Conservation (phyloP, 2,329 filamentous ascomycete genomes). For the Pseudopyricularia cyperi region DNA sequence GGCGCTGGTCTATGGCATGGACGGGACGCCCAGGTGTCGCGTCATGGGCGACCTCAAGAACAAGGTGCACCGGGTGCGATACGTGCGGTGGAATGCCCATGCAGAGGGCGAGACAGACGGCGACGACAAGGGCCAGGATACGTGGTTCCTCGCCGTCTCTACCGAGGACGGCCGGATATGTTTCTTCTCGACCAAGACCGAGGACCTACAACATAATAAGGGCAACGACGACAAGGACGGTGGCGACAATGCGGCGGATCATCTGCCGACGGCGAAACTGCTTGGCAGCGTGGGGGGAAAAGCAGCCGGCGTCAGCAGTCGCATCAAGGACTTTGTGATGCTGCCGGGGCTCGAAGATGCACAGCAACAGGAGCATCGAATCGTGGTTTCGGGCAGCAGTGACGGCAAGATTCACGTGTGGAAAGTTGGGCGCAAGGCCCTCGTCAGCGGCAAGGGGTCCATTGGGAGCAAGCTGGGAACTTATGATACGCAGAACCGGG, state of each 20-base stretch:
- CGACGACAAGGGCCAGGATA: conserved; percentile 18
- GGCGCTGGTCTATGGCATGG: conserved; percentile 73
- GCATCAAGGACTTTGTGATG: conserved; percentile 82
- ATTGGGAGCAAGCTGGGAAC: conserved; percentile 55
- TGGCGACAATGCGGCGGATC: conserved; percentile 7
- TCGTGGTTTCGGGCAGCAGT: conserved; percentile 65
- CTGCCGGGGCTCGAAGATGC: conserved; percentile 26
- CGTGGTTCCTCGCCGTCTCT: conserved; percentile 53
- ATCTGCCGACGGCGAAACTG: conserved; percentile 46
- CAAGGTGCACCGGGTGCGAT: conserved; percentile 74
- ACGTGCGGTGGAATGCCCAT: conserved; percentile 32
- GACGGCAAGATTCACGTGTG: conserved; percentile 78
- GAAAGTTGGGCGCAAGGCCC: conserved; percentile 26
- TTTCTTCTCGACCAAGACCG: conserved; percentile 60
- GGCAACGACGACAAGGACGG: background rate
- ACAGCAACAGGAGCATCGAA: background rate
- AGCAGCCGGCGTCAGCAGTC: conserved; percentile 48
- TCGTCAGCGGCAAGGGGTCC: background rate
- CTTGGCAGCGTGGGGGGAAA: conserved; percentile 71
- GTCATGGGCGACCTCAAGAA: conserved; percentile 54
- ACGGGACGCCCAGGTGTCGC: conserved; percentile 68
- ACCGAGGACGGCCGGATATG: conserved; percentile 84
- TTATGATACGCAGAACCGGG: conserved; percentile 76
- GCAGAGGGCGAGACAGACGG: conserved; percentile 25
- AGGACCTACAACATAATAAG: conserved; percentile 24